Base-by-base conservation (phyloP, 805 yeast species). In the Starmerella powellii region DNA sequence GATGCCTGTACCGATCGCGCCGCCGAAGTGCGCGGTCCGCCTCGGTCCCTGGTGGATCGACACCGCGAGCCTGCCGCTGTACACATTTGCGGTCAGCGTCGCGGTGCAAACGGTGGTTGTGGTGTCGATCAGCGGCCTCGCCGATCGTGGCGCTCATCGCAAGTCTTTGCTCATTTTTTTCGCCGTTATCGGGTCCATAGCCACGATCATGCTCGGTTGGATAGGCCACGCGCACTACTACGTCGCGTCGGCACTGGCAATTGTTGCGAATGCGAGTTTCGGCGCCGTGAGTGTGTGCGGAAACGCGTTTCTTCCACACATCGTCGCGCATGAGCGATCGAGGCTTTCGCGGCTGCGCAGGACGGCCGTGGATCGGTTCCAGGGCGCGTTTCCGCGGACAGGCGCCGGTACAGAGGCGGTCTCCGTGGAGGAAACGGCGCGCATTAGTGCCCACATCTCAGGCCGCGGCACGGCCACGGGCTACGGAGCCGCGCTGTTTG, bases 251-350 rank as follows among this genome's bases (percentile, higher is more conserved):
- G 18, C 73, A 1, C 58, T 77, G 13, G 79, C 82, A 13, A 68
- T 80, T 5, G 37, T 76, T 0, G 78, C 84, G 1, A 81, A 79
- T 52, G 66, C 79, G 13, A 72, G 80, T 18, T 81, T 73, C 59
- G 93, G 93, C 1, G 83, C 80, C 8, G 84, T 78, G 2, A 77
- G 77, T 42, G 88, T 81, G 10, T 79, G 86, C 50, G 87, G 86
- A 6, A 82, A 81, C 57, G 77, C 91, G 1, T 73, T 74, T 49
- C 57, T 81, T 33, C 86, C 91, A 0, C 65, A 72, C 1, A 59
- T 81, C 29, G 80, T 44, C 19, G 39, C 40, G n/a, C 35, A 33
- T 6, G 45, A 40, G 31, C 18, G 37, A 27, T 38, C 40, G n/a
- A 30, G 49, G 18, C 13, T 42, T 3, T 28, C 26, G 12, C 15